A percentile compares a stretch with the other conserved stretches of the same genome.
Conservation (phyloP, 441 rosid genomes). For the Corymbia citriodora region DNA sequence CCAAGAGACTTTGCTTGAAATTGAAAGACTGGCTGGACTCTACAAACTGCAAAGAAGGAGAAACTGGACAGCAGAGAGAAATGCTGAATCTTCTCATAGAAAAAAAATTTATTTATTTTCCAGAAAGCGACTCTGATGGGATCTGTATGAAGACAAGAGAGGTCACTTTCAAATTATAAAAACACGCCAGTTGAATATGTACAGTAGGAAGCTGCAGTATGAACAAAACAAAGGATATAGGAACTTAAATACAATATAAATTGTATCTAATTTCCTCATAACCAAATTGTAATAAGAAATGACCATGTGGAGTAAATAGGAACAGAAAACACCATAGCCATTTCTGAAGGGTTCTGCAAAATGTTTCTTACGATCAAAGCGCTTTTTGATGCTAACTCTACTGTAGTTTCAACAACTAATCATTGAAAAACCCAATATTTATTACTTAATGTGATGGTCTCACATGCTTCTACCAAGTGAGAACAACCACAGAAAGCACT, state of each 20-base stretch:
- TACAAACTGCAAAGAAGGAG: not conserved
- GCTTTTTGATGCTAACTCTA: not conserved
- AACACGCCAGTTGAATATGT: not conserved
- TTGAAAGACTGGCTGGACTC: not conserved
- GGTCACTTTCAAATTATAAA: not conserved
- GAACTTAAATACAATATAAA: not conserved
- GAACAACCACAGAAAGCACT: not conserved
- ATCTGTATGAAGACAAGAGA: not conserved
- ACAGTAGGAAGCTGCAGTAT: not conserved
- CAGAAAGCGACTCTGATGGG: not conserved
- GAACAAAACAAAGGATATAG: not conserved
- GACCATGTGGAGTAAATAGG: not conserved
- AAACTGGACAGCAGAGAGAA: not conserved
- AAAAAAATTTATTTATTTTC: not conserved
- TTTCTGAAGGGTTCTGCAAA: not conserved
- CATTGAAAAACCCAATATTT: not conserved
- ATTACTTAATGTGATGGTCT: not conserved
- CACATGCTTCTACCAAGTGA: not conserved
- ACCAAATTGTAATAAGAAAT: not conserved
- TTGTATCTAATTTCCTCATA: not conserved
- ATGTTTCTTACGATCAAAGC: not conserved
- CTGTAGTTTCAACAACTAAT: not conserved
- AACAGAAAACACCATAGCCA: not conserved
- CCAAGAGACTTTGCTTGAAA: not conserved
- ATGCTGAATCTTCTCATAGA: not conserved